phyloP scores from a whole-genome alignment of 345 rosid genomes.

The Eutrema heterophyllum region DNA sequence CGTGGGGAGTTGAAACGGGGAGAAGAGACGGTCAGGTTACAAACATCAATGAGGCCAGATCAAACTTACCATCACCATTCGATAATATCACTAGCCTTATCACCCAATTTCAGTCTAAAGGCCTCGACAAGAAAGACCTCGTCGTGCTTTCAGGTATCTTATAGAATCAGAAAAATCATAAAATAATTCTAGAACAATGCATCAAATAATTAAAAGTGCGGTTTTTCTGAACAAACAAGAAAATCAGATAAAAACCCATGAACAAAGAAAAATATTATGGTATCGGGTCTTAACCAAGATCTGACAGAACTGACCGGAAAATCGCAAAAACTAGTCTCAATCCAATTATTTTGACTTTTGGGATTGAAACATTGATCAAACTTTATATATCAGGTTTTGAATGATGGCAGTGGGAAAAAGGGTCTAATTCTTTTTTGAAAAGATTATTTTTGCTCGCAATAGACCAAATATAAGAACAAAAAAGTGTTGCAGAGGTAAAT shows the following conservation, averaged over 20 bases:
- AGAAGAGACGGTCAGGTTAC: constrained; percentile 65
- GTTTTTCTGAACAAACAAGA: not conserved
- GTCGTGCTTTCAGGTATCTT: constrained; percentile 54
- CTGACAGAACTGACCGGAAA: not conserved
- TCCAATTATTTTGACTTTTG: not conserved
- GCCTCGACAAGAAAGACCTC: constrained; percentile 47
- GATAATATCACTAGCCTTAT: constrained; percentile 37
- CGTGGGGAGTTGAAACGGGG: constrained; percentile 57
- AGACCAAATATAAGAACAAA: not conserved
- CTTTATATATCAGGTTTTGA: not conserved
- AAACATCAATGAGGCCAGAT: constrained; percentile 20
- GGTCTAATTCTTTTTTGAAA: not conserved
- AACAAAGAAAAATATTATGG: not conserved
- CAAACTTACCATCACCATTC: constrained; percentile 34
- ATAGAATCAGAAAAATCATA: not conserved
- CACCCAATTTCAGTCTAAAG: constrained; percentile 25
- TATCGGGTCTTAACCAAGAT: not conserved
- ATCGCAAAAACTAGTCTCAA: not conserved
- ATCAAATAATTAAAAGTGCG: not conserved
- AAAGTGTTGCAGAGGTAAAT: not conserved
- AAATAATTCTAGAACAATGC: not conserved
- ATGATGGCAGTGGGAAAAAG: not conserved
- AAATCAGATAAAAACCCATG: not conserved
- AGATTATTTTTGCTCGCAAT: not conserved
- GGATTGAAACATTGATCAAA: not conserved